phyloP scores from a whole-genome alignment of 768 basidiomycete genomes.

The Phlebiopsis flavidoalba region DNA sequence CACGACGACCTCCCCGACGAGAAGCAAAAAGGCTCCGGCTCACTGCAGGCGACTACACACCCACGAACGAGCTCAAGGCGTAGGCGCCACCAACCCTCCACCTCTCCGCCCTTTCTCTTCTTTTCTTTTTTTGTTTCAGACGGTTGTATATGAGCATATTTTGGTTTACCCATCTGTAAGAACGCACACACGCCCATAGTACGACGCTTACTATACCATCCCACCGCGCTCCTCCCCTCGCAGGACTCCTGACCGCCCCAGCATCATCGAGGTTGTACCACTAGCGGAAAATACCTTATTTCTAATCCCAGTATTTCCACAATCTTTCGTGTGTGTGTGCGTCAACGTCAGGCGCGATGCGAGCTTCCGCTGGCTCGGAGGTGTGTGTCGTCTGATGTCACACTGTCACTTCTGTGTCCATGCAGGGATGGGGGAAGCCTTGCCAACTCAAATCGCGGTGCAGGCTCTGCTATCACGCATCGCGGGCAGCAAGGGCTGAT shows the following conservation, averaged over 20 bases:
- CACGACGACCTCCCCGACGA: constrained; percentile 17
- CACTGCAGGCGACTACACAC: constrained; percentile 9
- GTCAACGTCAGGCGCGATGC: too few species aligned
- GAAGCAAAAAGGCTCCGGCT: constrained; percentile 19
- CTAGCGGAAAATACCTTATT: constrained; percentile 1
- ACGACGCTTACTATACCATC: background rate
- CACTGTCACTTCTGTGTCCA: too few species aligned
- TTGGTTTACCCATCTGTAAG: background rate
- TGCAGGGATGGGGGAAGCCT: too few species aligned
- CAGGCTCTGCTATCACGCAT: too few species aligned
- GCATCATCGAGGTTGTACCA: constrained; percentile 2
- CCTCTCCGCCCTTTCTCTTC: background rate
- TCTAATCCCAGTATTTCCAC: background rate
- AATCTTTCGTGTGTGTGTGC: background rate
- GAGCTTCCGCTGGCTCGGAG: too few species aligned
- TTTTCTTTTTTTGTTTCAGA: too few species aligned
- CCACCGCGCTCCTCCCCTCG: background rate
- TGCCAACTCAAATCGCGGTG: too few species aligned
- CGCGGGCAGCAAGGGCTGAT: too few species aligned
- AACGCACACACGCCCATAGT: background rate
- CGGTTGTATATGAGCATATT: background rate
- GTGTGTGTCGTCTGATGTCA: too few species aligned
- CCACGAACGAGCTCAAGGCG: constrained; percentile 13
- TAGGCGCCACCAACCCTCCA: background rate
- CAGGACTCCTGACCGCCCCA: background rate